Conservation (phyloP, 2,329 filamentous ascomycete species). For the Botrytis paeoniae region DNA sequence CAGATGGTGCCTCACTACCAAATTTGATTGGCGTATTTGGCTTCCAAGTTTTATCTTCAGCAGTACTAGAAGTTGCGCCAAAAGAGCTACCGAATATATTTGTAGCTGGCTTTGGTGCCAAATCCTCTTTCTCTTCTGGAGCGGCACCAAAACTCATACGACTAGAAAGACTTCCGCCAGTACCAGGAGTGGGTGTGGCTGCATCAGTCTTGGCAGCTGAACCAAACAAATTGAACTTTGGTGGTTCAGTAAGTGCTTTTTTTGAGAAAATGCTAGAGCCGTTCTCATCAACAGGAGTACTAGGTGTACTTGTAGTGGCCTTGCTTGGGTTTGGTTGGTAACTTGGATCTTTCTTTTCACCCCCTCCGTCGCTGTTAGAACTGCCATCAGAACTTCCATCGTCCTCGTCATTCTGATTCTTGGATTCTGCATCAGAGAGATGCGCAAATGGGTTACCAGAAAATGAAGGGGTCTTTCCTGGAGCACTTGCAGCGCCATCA, state of each 20-base stretch:
- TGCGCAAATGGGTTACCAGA: constrained; percentile 57
- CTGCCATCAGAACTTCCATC: constrained; percentile 44
- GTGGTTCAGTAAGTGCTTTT: constrained; percentile 34
- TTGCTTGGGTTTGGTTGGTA: constrained; percentile 26
- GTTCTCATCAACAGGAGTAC: constrained; percentile 30
- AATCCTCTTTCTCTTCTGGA: constrained; percentile 42
- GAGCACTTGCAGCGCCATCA: constrained; percentile 26
- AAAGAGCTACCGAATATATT: constrained; percentile 26
- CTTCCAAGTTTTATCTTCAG: constrained; percentile 49
- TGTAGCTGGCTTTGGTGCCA: constrained; percentile 31
- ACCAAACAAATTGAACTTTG: constrained; percentile 36
- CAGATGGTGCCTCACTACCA: constrained; percentile 33
- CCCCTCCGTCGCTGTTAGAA: constrained; percentile 45
- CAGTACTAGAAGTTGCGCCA: constrained; percentile 30
- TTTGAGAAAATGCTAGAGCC: constrained; percentile 33
- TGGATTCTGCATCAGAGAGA: constrained; percentile 49
- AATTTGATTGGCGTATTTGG: constrained; percentile 48
- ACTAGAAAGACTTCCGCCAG: constrained; percentile 53
- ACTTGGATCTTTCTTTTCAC: constrained; percentile 35
- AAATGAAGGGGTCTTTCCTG: constrained; percentile 26
- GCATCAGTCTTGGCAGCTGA: constrained; percentile 34
- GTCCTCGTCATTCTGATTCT: constrained; percentile 45
- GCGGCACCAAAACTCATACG: constrained; percentile 51
- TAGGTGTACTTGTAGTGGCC: constrained; percentile 24
- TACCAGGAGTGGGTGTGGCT: constrained; percentile 39